Evolutionary conservation across 192 early-diverging fungal species (phyloP).

Genomic region (Haplosporangium gracile): DNA sequence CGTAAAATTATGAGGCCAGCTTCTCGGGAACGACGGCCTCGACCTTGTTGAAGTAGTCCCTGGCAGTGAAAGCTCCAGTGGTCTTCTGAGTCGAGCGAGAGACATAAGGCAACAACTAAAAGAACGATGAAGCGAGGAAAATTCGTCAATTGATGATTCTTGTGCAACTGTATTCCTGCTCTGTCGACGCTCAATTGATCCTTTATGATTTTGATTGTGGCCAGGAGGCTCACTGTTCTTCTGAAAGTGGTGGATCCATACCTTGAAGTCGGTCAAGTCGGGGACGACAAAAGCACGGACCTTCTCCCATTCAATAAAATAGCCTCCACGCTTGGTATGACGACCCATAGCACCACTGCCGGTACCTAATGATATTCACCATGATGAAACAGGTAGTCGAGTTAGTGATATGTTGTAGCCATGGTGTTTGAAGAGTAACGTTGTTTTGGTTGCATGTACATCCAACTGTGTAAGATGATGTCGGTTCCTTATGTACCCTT

Average conservation of each 20-base stretch:
- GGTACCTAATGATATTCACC: conserved; percentile 57
- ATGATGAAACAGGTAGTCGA: neutral
- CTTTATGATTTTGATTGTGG: too few relatives aligned
- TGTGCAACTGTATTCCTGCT: neutral
- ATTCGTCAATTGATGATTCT: neutral
- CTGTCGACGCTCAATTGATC: too few relatives aligned
- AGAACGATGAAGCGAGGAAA: neutral
- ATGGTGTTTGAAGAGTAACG: neutral
- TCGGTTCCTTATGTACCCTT: conserved; percentile 59
- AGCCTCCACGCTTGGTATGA: conserved; percentile 73
- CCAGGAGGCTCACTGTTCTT: too few relatives aligned
- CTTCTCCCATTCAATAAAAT: conserved; percentile 68
- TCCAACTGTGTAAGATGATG: neutral
- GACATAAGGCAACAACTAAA: conserved; percentile 57
- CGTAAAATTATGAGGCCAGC: conserved; percentile 33
- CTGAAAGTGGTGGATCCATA: conserved; percentile 21
- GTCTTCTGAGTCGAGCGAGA: conserved; percentile 58
- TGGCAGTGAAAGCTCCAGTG: conserved; percentile 59
- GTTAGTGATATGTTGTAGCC: neutral
- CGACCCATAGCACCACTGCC: conserved; percentile 73
- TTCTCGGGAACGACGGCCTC: conserved; percentile 32
- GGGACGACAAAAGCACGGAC: conserved; percentile 75
- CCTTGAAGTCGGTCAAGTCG: conserved; percentile 66
- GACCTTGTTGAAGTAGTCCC: conserved; percentile 48
- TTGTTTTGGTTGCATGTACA: neutral